Conservation (phyloP, 2,329 filamentous ascomycete genomes). For the Tolypocladium album region DNA sequence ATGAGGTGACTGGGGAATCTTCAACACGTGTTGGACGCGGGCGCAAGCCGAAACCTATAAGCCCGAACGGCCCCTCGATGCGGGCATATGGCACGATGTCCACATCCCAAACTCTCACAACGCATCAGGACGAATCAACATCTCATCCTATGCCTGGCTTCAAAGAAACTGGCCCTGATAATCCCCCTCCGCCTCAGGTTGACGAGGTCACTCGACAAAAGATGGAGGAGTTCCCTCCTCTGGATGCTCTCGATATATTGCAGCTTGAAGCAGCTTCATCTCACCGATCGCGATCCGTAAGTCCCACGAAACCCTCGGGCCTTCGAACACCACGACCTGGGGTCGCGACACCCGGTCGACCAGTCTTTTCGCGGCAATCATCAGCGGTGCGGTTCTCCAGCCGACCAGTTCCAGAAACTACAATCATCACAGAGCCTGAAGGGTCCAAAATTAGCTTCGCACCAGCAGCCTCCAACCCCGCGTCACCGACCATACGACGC, state of each 20-base stretch:
- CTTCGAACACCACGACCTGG: conserved; percentile 11
- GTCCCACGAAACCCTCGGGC: conserved; percentile 11
- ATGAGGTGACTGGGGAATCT: conserved; percentile 3
- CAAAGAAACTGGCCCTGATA: conserved; percentile 1
- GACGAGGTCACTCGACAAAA: neutral
- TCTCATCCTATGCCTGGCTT: conserved; percentile 6
- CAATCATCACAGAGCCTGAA: conserved; percentile 52
- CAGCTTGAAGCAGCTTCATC: conserved; percentile 2
- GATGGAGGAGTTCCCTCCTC: conserved; percentile 12
- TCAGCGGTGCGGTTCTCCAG: conserved; percentile 58
- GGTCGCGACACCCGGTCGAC: conserved; percentile 22
- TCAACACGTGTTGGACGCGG: conserved; percentile 8
- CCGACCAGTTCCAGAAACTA: conserved; percentile 60
- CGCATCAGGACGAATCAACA: neutral
- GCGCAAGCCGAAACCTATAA: conserved; percentile 4
- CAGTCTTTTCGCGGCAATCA: conserved; percentile 39
- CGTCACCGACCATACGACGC: conserved; percentile 19
- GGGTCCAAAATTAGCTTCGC: conserved; percentile 59
- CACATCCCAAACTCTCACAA: conserved; percentile 9
- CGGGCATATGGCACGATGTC: conserved; percentile 23
- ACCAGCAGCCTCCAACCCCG: conserved; percentile 13
- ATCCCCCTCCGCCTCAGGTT: neutral
- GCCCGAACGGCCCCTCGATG: neutral
- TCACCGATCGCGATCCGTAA: conserved; percentile 12
- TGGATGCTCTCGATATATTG: conserved; percentile 7